Conservation (phyloP, 2,329 filamentous ascomycete genomes). For the Fusarium marasasianum region DNA sequence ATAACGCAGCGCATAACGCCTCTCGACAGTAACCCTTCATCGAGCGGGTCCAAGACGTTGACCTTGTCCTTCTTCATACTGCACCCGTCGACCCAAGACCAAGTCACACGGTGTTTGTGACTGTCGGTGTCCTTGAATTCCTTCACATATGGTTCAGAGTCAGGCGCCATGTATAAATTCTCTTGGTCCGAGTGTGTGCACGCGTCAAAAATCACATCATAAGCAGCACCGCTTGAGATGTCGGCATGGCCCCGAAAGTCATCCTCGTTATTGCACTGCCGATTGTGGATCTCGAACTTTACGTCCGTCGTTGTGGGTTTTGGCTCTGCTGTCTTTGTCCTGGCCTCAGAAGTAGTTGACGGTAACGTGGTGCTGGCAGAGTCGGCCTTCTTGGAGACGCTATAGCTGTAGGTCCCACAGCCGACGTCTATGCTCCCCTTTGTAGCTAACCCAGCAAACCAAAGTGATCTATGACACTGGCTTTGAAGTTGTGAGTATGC, state of each 20-base stretch:
- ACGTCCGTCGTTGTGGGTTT: neutral
- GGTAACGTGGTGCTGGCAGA: neutral
- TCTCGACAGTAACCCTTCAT: neutral
- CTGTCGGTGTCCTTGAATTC: neutral
- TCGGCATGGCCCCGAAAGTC: neutral
- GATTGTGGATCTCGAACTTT: neutral
- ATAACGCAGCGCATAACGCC: neutral
- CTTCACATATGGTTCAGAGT: neutral
- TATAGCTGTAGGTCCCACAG: neutral
- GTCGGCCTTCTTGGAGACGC: neutral
- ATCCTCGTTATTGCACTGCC: neutral
- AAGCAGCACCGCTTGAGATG: rapidly evolving
- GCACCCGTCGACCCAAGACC: neutral
- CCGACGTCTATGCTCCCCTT: neutral
- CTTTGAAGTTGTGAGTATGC: neutral
- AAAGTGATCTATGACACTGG: neutral
- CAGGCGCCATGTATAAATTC: neutral
- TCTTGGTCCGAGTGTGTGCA: rapidly evolving
- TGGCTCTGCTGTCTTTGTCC: neutral
- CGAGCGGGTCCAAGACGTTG: neutral
- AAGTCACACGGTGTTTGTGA: neutral
- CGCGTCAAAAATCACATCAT: rapidly evolving
- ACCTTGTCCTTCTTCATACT: neutral
- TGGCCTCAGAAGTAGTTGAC: neutral
- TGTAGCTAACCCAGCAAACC: neutral